A percentile compares a stretch with the other conserved stretches of the same genome.
phyloP scores from a whole-genome alignment of 2,329 filamentous ascomycete genomes.

The Fusarium mangiferae region DNA sequence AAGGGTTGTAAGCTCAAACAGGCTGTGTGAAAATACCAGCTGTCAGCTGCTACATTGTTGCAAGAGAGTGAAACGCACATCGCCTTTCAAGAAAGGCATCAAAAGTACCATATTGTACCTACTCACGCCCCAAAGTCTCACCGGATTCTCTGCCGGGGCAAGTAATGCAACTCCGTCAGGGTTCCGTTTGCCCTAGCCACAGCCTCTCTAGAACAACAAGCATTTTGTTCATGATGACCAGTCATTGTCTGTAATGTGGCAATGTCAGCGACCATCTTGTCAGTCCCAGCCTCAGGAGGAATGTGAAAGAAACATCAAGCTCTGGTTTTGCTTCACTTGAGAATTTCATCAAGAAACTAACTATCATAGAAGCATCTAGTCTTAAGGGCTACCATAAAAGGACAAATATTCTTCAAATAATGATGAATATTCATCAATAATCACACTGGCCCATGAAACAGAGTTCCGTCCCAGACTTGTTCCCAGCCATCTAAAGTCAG shows the following conservation, averaged over 20 bases:
- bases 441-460: background rate
- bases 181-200: conserved; percentile 30
- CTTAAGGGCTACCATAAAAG: background rate
- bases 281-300: background rate
- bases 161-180: conserved; percentile 22
- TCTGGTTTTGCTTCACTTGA: background rate
- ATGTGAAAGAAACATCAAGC: background rate
- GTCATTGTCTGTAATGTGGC: conserved; percentile 14
- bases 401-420: background rate
- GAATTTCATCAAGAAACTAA: background rate
- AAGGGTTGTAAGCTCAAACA: conserved; percentile 1
- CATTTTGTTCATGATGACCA: conserved; percentile 8
- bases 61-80: conserved; percentile 12
- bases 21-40: conserved; percentile 15
- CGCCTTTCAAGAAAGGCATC: background rate
- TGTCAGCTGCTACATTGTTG: conserved; percentile 12
- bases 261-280: conserved; percentile 24
- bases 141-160: conserved; percentile 14
- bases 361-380: background rate
- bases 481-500: background rate
- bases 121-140: conserved; percentile 13
- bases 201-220: conserved; percentile 21
- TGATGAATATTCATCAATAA: background rate
- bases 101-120: conserved; percentile 2
- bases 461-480: background rate